These are phyloP conservation scores for Thraustochytrium sp. DNA, from an alignment of 352 stramenopile species.

Conservation along the genomic window DNA sequence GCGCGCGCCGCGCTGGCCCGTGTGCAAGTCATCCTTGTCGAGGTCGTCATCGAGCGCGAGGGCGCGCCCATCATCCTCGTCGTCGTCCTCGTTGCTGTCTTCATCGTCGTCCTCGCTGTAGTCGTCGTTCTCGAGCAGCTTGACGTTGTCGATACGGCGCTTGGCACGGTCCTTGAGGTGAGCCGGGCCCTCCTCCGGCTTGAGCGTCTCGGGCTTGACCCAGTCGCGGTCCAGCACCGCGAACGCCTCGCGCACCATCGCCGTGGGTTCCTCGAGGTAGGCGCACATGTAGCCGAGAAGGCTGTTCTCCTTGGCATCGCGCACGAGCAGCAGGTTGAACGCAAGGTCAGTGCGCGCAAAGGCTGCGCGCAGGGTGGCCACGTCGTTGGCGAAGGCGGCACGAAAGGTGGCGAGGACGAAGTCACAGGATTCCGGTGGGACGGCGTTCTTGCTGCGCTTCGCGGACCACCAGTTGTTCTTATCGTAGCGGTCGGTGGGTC, in stretches of 20 bases:
- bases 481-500: not conserved
- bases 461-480: not conserved
- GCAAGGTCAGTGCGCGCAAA: not conserved
- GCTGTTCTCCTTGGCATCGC: conserved; percentile 24
- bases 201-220: not conserved
- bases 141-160: not conserved
- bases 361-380: not conserved
- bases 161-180: not conserved
- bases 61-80: not conserved
- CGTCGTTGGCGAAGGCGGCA: not conserved
- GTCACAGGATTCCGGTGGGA: not conserved
- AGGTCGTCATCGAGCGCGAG: conserved; percentile 30
- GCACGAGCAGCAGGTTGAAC: not conserved
- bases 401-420: not conserved
- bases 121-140: conserved; percentile 3
- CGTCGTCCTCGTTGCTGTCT: conserved; percentile 6
- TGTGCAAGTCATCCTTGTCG: conserved; percentile 2
- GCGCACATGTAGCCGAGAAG: not conserved
- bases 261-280: not conserved
- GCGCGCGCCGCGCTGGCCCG: not conserved
- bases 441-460: not conserved
- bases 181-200: not conserved
- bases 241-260: not conserved
- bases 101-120: conserved; percentile 1
- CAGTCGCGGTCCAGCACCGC: not conserved